Percentiles rank a stretch among this genome's conserved stretches.
phyloP scores from a whole-genome alignment of 306 rosid genomes.

The Medicago truncatula region MtrunA17r5.0-ANR NC_053049.1:16421001-16421500 shows the following conservation, averaged over 20 bases:
- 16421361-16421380: neutral
- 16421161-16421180: slow-evolving; percentile 46
- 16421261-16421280: slow-evolving; percentile 60
- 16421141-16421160: slow-evolving; percentile 57
- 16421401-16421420: too few species aligned
- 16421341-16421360: slow-evolving; percentile 12
- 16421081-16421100: slow-evolving; percentile 45
- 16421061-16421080: slow-evolving; percentile 36
- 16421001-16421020: neutral
- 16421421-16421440: neutral
- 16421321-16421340: slow-evolving; percentile 63
- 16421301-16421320: slow-evolving; percentile 62
- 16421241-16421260: slow-evolving; percentile 62
- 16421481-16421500: too few species aligned
- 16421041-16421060: too few species aligned
- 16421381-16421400: too few species aligned
- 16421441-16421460: too few species aligned
- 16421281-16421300: slow-evolving; percentile 53
- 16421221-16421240: neutral
- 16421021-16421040: neutral
- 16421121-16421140: slow-evolving; percentile 50
- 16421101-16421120: slow-evolving; percentile 45
- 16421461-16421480: too few species aligned
- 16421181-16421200: too few species aligned
- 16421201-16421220: neutral